Base-by-base conservation (phyloP, 192 early-diverging fungal species). In the Martensiomyces pterosporus region DNA sequence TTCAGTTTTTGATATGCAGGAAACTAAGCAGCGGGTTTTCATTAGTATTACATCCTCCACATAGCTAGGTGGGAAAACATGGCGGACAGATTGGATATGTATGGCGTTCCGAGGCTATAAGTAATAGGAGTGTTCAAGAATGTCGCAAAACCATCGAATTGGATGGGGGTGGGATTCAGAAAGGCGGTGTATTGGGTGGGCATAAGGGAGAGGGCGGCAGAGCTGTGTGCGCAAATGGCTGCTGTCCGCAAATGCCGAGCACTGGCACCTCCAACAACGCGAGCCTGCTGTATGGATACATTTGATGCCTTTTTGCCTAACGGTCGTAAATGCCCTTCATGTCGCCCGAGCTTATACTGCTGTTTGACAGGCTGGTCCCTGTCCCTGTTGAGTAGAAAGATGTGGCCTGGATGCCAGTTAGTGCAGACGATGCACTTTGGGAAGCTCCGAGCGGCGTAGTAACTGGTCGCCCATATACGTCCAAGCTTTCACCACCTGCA, bases 311-410 rank as follows among this genome's bases (percentile, higher is more conserved):
- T n/a, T n/a, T n/a, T n/a, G n/a, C n/a, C 43, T 47, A 71, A 39
- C 68, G 68, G 36, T 44, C 57, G 57, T 72, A 72, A 52, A 64
- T 48, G 46, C 65, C 69, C 41, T 57, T 72, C 57, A 71, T 63
- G 16, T 72, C 69, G 41, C 25, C 48, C 17, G 69, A 72, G 37
- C 57, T 61, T 18, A 72, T 49, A 23, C 62, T 72, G 41, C 61
- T 72, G 24, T 46, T 65, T 13, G 69, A 72, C 24, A 72, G 35
- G 47, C 54, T 72, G 44, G 42, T 64, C 44, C 39, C 42, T 12
- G 62, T 27, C 26, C 69, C 62, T n/a, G 60, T 41, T 9, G 61
- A 45, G 27, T 72, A 72, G 29, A 72, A 63, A 24, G 59, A 51
- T 21, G 59, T 25, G 14, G 43, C 32, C 6, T 61, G 52, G 26